phyloP scores from a whole-genome alignment of 371 early-diverging fungal genomes.

The Paraphysoderma sedebokerense region DNA sequence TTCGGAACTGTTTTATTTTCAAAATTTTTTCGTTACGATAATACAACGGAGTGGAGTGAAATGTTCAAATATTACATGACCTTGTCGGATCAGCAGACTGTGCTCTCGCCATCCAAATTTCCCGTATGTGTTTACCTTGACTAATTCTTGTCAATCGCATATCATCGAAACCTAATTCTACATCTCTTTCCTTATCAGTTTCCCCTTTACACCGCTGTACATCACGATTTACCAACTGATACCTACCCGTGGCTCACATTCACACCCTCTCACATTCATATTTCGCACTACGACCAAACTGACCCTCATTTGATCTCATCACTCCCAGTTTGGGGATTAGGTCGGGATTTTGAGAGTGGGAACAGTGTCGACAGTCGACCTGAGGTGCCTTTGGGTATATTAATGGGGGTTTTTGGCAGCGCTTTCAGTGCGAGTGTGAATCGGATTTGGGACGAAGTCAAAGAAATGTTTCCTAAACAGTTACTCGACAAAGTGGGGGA shows the following conservation, averaged over 20 bases:
- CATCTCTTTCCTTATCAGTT: not conserved
- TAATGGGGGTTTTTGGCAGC: not conserved
- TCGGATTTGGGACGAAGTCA: not conserved
- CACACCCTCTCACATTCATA: not conserved
- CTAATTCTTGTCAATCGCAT: not conserved
- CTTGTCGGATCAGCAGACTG: not conserved
- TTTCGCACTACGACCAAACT: not conserved
- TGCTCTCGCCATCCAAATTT: not conserved
- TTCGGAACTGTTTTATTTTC: too few species aligned
- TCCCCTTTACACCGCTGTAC: not conserved
- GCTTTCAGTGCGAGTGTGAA: not conserved
- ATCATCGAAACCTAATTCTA: not conserved
- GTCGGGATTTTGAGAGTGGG: not conserved
- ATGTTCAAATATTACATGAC: not conserved
- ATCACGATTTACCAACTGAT: not conserved
- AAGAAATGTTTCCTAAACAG: not conserved
- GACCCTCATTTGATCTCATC: not conserved
- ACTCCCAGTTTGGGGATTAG: not conserved
- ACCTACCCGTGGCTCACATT: not conserved
- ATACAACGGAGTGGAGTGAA: too few species aligned
- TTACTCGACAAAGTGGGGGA: not conserved
- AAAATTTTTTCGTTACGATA: too few species aligned
- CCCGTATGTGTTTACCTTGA: not conserved
- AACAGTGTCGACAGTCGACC: not conserved
- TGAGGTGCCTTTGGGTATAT: not conserved